Base-by-base conservation (phyloP, 2,329 filamentous ascomycete genomes). In the Aspergillus sp. region DNA sequence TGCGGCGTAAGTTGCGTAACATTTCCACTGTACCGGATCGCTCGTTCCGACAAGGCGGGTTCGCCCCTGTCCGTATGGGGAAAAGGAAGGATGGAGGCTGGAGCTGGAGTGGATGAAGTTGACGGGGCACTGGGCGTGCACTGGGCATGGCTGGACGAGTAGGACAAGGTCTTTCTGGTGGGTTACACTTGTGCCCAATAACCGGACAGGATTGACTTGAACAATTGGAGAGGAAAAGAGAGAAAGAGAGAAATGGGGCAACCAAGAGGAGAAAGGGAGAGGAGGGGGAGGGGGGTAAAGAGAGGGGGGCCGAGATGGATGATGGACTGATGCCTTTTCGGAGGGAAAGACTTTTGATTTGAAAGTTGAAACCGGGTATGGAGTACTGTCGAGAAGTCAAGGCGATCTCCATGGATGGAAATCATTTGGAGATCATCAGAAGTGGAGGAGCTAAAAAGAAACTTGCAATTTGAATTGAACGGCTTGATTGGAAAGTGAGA, bases 41-140 rank as follows among this genome's bases (percentile, higher is more conserved):
- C 51, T 53, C 51, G 51, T 53, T 43, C 51, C 51, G 51, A 53
- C 51, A 53, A 53, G 39, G 51, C 51, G 51, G 51, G 30, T 53
- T 53, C 21, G 21, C 51, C 51, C 51, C 51, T 39, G 49, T 52
- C 32, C 49, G n/a, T 23, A 53, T 53, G 51, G 36, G 51, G 51
- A 21, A 51, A 51, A 30, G 48, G 25, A 51, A 30, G 48, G 23
- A 25, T 51, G 25, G 25, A 51, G 32, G 32, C 32, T 36, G 32
- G 32, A 36, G 12, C 32, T 36, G 32, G 32, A 36, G 32, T 36
- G 10, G 32, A 36, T 36, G 32, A 28, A n/a, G 19, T 19, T 12
- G 41, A 45, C 41, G 41, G 41, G 41, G 41, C 41, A 45, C 41
- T 45, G 41, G 41, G 41, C 41, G 41, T 45, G 32, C 21, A 45